Evolutionary conservation across 2,329 filamentous ascomycete species (phyloP), one percentile per base, ranked within the genome.

Genomic region (Corynespora cassiicola): DNA sequence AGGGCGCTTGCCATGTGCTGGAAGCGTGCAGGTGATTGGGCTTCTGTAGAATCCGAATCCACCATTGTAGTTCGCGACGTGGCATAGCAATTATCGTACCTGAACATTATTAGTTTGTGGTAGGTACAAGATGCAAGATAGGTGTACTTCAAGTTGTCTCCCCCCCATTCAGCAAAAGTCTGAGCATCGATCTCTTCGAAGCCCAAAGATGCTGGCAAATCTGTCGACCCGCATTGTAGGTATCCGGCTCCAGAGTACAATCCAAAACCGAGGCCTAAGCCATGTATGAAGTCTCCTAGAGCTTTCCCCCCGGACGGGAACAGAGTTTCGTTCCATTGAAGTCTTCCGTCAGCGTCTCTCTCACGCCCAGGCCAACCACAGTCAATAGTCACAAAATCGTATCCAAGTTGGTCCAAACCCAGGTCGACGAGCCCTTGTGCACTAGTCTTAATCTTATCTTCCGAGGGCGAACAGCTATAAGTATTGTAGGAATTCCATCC

Each of bases 401-500:
- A 85, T 5, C 82, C 81, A 0, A 78, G 62, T 3, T 73, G 67
- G 0, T 70, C 68, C 1, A 83, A 69, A 0, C 78, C 78, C 0
- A 78, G 63, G 27, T 77, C 72, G 0, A 81, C 69, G 0, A 84
- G 58, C 0, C 77, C 80, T 26, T 79, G 64, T 0, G 79, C 77
- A 39, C 79, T 82, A 3, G 68, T 61, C 26, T 74, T 71, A 16
- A 81, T 74, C 23, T 76, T 75, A 1, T 49, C 59, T 46, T 80
- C 74, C 25, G 66, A 75, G 0, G 75, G 75, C 1, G 61, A 61
- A 53, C 79, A 82, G 32, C 64, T 68, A 57, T 79, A 80, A 25
- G 75, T 68, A 36, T 84, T 84, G 49, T 84, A 84, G 2, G 74
- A 77, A 44, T 83, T 83, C 79, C 79, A 84, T 9, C 79, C 64